Evolutionary conservation across 371 early-diverging fungal species (phyloP).

Genomic region (Mortierella sp.): DNA sequence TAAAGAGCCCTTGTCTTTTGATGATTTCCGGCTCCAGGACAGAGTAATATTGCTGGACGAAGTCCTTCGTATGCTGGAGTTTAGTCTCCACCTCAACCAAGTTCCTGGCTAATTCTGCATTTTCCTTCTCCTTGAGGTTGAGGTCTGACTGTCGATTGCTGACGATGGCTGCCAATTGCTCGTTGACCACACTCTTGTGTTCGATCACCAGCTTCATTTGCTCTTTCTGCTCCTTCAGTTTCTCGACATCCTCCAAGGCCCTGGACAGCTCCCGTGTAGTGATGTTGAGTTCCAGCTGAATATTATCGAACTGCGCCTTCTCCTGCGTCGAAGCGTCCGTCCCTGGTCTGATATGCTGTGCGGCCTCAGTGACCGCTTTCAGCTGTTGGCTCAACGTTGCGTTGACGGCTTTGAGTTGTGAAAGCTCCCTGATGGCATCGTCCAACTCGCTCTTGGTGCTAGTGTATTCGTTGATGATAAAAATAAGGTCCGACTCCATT

Average conservation of each 20-base stretch:
- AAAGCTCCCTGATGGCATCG: not conserved
- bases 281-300: constrained; percentile 19
- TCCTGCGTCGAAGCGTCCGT: not conserved
- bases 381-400: not conserved
- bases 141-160: not conserved
- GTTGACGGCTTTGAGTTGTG: not conserved
- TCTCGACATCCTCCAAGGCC: not conserved
- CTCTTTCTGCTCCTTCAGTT: not conserved
- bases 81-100: not conserved
- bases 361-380: not conserved
- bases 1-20: not conserved
- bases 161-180: not conserved
- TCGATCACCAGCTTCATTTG: not conserved
- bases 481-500: constrained; percentile 3
- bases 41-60: not conserved
- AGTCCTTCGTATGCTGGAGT: not conserved
- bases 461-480: constrained; percentile 11
- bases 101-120: not conserved
- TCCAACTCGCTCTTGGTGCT: not conserved
- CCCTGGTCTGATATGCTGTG: not conserved
- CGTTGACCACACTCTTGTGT: constrained; percentile 18
- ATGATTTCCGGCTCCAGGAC: not conserved
- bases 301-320: no score
- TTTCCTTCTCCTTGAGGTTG: not conserved
- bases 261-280: constrained; percentile 12